A percentile compares a stretch with the other conserved stretches of the same genome.
These are phyloP conservation scores for Rubroshorea leprosula DNA, from an alignment of 345 rosid genomes.

Conservation along the genomic window DNA sequence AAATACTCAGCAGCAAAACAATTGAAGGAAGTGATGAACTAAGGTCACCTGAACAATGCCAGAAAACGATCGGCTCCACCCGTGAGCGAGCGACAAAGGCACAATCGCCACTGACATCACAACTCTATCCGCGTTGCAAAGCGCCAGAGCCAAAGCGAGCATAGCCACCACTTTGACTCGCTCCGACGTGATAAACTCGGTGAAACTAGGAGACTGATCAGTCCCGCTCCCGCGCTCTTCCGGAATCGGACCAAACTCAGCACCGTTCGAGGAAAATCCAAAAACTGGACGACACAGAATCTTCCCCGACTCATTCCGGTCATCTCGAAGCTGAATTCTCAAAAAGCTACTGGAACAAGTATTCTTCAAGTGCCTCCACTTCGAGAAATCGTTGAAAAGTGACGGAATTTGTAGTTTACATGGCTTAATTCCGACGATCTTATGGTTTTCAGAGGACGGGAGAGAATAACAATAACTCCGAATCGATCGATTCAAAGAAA, in stretches of 20 bases:
- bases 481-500: slow-evolving; percentile 8
- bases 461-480: neutral
- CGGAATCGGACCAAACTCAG: slow-evolving; percentile 28
- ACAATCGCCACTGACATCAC: slow-evolving; percentile 95
- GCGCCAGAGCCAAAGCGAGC: slow-evolving; percentile 79
- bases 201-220: slow-evolving; percentile 44
- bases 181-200: slow-evolving; percentile 89
- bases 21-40: too few relatives aligned
- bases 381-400: slow-evolving; percentile 6
- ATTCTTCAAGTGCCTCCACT: slow-evolving; percentile 6
- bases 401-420: slow-evolving; percentile 9
- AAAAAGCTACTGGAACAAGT: slow-evolving; percentile 8
- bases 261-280: slow-evolving; percentile 44
- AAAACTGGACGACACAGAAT: slow-evolving; percentile 26
- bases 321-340: slow-evolving; percentile 15
- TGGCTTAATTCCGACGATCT: neutral
- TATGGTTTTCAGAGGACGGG: slow-evolving; percentile 3
- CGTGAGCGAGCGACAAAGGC: slow-evolving; percentile 70
- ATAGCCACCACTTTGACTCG: slow-evolving; percentile 86
- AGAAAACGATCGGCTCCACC: slow-evolving; percentile 93
- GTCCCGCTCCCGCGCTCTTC: slow-evolving; percentile 24
- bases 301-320: slow-evolving; percentile 14
- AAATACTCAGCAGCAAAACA: too few relatives aligned
- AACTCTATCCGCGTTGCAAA: slow-evolving; percentile 89
- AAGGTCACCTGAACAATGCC: slow-evolving; percentile 98